Base-by-base conservation (phyloP, 2,329 filamentous ascomycete species). In the Penicillium sp. region DNA sequence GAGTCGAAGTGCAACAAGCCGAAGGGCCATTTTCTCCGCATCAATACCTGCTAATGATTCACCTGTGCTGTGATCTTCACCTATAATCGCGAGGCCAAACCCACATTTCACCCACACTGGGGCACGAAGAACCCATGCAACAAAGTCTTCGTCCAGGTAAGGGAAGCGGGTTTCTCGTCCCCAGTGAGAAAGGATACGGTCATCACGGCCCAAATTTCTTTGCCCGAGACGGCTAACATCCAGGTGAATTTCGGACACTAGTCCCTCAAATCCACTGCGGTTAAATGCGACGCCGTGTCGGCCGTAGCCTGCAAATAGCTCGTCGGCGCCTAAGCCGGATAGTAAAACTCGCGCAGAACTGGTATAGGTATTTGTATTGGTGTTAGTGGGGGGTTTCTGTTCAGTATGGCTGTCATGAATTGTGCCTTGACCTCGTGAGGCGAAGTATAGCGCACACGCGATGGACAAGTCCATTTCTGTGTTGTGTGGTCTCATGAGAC, bases 381-480 rank as follows among this genome's bases (percentile, higher is more conserved):
- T 67, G 57, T 33, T 64, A 56, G 13, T 63, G 69, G 54, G 76
- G 76, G 47, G 61, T 46, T 44, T 43, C 0, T 29, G 13, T 26
- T 26, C 44, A n/a, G 31, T 6, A 59, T 39, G 47, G 49, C 33
- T 57, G 47, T 24, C 22, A 14, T 35, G 19, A 8, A 81, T 78
- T 19, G 72, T 63, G 0, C 88, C 91, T 50, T 78, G 73, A 1
- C 92, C 93, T 39, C 91, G 84, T 0, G 93, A 88, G 6, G 95
- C 92, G 77, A 99, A 99, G 74, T 97, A 98, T n/a, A 99, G 81
- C 0, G 95, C 95, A 65, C 85, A 89, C 0, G 90, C 90, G 66
- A 99, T 99, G 3, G 95, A 99, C 1, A 99, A 81, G 68, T 99
- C 95, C 95, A 99, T 99, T 75, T 99, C 95, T 0, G 95, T 99